Conservation (phyloP, 441 rosid genomes). For the Theobroma grandiflorum region DNA sequence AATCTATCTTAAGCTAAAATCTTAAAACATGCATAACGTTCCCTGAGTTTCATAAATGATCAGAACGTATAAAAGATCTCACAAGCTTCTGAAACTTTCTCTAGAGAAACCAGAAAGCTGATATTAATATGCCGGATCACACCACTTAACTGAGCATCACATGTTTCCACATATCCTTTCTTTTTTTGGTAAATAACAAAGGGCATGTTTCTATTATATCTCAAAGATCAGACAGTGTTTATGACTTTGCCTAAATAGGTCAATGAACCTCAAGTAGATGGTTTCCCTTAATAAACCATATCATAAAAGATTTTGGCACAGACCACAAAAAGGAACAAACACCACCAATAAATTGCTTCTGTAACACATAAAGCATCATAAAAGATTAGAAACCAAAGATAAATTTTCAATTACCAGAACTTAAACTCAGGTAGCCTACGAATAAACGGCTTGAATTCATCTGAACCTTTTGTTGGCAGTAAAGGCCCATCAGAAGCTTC, state of each 20-base stretch:
- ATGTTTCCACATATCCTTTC: background rate
- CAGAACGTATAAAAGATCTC: background rate
- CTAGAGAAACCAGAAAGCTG: background rate
- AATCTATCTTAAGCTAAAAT: constrained; percentile 4
- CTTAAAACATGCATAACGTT: background rate
- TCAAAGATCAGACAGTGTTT: background rate
- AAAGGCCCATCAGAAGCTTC: constrained; percentile 77
- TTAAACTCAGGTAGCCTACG: constrained; percentile 95
- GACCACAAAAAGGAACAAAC: background rate
- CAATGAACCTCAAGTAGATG: background rate
- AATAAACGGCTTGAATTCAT: constrained; percentile 94
- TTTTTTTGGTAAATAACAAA: background rate
- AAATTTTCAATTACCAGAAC: constrained; percentile 68
- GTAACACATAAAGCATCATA: background rate
- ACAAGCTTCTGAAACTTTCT: no score
- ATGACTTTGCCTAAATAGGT: background rate
- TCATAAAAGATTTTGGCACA: background rate
- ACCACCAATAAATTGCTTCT: background rate
- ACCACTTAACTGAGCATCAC: background rate
- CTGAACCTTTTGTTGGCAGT: constrained; percentile 92
- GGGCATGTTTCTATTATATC: constrained; percentile 3
- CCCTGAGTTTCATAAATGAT: background rate
- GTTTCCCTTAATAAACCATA: background rate
- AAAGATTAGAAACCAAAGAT: background rate
- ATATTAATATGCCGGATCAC: background rate